Conservation (phyloP, 192 early-diverging fungal species). For the Coemansia sp. region DNA sequence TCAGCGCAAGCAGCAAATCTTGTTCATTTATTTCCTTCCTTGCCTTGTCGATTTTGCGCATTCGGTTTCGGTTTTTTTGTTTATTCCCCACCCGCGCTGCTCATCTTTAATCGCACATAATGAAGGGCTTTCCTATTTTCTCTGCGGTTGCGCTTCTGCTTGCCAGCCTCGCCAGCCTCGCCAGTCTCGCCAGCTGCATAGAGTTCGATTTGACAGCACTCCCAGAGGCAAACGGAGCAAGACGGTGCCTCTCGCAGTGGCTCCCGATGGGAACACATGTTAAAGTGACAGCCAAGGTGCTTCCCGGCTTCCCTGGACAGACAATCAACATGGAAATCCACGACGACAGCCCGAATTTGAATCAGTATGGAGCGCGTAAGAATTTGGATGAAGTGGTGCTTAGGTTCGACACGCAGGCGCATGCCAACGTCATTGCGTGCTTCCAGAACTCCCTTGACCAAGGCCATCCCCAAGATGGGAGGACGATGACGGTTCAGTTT, state of each 20-base stretch:
- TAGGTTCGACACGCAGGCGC: conserved; percentile 83
- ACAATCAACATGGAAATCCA: conserved; percentile 63
- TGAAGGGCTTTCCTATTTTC: conserved; percentile 23
- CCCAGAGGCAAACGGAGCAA: conserved; percentile 34
- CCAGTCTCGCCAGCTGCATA: conserved; percentile 54
- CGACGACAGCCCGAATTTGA: conserved; percentile 71
- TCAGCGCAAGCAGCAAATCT: background rate
- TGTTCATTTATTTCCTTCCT: background rate
- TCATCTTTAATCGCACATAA: conserved; percentile 6
- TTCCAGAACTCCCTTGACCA: conserved; percentile 74
- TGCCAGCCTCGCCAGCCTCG: conserved; percentile 4
- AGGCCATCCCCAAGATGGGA: conserved; percentile 54
- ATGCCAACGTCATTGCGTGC: conserved; percentile 83
- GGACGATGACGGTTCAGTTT: conserved; percentile 68
- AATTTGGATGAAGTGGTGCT: conserved; percentile 66
- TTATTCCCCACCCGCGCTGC: conserved; percentile 3
- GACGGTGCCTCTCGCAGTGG: conserved; percentile 80
- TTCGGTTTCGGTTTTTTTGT: background rate
- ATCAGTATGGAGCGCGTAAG: conserved; percentile 72
- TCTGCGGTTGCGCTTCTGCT: conserved; percentile 16
- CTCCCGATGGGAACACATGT: conserved; percentile 72
- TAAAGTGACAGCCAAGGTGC: conserved; percentile 67
- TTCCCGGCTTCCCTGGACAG: conserved; percentile 71
- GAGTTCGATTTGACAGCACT: conserved; percentile 80
- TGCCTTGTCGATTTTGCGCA: background rate